Percentiles rank a stretch among this genome's conserved stretches.
phyloP scores from a whole-genome alignment of 805 yeast genomes.

The Blastobotrys terrestris region DNA sequence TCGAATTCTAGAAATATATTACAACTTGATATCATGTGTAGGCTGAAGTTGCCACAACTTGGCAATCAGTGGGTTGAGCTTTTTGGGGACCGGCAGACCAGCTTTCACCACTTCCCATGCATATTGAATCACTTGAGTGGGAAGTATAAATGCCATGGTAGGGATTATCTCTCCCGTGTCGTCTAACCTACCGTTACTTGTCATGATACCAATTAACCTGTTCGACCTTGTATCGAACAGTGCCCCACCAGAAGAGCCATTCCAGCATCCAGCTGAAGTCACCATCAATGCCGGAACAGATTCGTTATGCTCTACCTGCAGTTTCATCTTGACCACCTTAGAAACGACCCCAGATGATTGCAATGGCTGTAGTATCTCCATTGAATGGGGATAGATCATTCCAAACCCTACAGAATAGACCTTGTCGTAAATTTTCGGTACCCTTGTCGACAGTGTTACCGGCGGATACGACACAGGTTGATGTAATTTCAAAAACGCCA shows the following conservation, averaged over 20 bases:
- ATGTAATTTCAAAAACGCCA: conserved; percentile 23
- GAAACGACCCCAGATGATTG: conserved; percentile 27
- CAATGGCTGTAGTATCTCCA: conserved; percentile 23
- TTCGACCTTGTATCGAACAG: conserved; percentile 18
- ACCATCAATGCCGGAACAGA: conserved; percentile 23
- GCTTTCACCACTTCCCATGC: conserved; percentile 17
- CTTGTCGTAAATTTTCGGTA: conserved; percentile 15
- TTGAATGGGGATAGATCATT: conserved; percentile 25
- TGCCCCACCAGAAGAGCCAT: conserved; percentile 36
- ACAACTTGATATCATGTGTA: conserved; percentile 1
- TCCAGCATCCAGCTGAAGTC: conserved; percentile 34
- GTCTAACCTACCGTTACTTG: conserved; percentile 32
- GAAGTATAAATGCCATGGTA: conserved; percentile 32
- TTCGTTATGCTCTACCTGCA: conserved; percentile 5
- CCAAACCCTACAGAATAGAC: conserved; percentile 32
- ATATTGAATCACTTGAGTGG: conserved; percentile 21
- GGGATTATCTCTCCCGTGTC: conserved; percentile 30
- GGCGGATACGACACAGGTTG: conserved; percentile 16
- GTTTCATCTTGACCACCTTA: conserved; percentile 14
- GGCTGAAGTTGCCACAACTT: conserved; percentile 6
- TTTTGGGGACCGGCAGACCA: not conserved
- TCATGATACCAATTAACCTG: conserved; percentile 32
- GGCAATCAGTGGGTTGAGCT: not conserved
- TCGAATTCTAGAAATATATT: not conserved
- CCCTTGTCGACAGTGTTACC: conserved; percentile 13